Percentiles rank a stretch among this genome's conserved stretches.
Evolutionary conservation across 345 rosid genomes (phyloP).

Genomic region (Toxicodendron radicans): DNA sequence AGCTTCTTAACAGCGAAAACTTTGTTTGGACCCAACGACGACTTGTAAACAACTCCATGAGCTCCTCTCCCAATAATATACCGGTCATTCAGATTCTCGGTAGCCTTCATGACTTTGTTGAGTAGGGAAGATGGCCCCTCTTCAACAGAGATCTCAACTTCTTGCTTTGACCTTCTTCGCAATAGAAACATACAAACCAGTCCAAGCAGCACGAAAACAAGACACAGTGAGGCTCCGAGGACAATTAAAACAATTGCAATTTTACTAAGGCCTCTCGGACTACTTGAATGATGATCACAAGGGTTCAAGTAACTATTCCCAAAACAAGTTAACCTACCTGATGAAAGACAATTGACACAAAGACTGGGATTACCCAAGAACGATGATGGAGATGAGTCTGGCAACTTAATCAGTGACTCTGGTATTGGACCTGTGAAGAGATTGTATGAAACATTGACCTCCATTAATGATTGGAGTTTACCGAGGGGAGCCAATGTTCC

Average conservation of each 20-base stretch:
- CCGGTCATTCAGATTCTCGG: slow-evolving; percentile 61
- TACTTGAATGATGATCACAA: slow-evolving; percentile 36
- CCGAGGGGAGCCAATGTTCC: slow-evolving; percentile 53
- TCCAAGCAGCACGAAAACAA: slow-evolving; percentile 33
- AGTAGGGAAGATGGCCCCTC: slow-evolving; percentile 48
- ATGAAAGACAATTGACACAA: slow-evolving; percentile 50
- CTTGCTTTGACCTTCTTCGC: slow-evolving; percentile 35
- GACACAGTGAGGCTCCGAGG: slow-evolving; percentile 34
- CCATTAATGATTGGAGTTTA: slow-evolving; percentile 37
- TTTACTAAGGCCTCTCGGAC: slow-evolving; percentile 31
- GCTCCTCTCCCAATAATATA: slow-evolving; percentile 74
- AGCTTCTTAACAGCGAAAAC: slow-evolving; percentile 69
- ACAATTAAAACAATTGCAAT: slow-evolving; percentile 41
- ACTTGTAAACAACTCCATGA: slow-evolving; percentile 79
- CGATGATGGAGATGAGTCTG: slow-evolving; percentile 44
- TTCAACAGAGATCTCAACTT: slow-evolving; percentile 37
- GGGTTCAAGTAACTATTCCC: slow-evolving; percentile 30
- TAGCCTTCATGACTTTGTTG: slow-evolving; percentile 58
- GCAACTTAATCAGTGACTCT: slow-evolving; percentile 28
- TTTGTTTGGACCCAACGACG: slow-evolving; percentile 40
- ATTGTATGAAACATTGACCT: slow-evolving; percentile 60
- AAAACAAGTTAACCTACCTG: slow-evolving; percentile 25
- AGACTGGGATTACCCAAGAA: slow-evolving; percentile 60
- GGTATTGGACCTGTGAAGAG: slow-evolving; percentile 74
- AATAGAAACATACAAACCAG: slow-evolving; percentile 30